These are phyloP conservation scores for Colletotrichum spinosum DNA, from an alignment of 2,329 filamentous ascomycete species.

Conservation along the genomic window DNA sequence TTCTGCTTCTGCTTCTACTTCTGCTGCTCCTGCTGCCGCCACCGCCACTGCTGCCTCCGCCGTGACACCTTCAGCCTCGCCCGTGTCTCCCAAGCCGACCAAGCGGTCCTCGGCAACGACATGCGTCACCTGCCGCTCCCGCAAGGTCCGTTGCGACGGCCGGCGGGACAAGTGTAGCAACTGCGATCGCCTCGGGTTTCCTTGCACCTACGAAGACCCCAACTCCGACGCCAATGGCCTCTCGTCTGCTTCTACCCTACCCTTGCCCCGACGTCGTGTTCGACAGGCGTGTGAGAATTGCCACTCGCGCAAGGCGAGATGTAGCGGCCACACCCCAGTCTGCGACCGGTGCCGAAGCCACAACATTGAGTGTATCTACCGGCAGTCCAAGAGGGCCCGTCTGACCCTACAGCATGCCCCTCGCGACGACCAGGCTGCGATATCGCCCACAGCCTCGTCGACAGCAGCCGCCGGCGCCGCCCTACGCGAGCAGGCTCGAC, in stretches of 20 bases:
- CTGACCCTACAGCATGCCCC: conserved; percentile 28
- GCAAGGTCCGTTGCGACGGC: conserved; percentile 70
- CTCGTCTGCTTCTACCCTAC: conserved; percentile 39
- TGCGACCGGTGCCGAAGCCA: conserved; percentile 65
- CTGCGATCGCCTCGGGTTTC: conserved; percentile 68
- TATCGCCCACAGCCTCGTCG: conserved; percentile 27
- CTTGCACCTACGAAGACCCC: conserved; percentile 66
- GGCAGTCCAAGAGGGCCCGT: conserved; percentile 56
- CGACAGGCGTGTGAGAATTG: conserved; percentile 69
- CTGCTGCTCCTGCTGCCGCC: conserved; percentile 2
- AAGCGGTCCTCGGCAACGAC: conserved; percentile 61
- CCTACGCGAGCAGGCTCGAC: conserved; percentile 20
- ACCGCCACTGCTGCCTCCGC: conserved; percentile 10
- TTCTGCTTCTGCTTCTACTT: conserved; percentile 6
- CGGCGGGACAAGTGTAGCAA: conserved; percentile 66
- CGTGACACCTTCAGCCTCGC: conserved; percentile 36
- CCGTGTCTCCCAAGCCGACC: conserved; percentile 39
- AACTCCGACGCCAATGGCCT: conserved; percentile 55
- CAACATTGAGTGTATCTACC: conserved; percentile 67
- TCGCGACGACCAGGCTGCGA: conserved; percentile 18
- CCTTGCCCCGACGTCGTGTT: conserved; percentile 64
- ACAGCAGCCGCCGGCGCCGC: conserved; percentile 2
- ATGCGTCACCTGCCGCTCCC: conserved; percentile 65
- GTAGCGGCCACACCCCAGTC: conserved; percentile 67
- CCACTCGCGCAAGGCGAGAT: conserved; percentile 68